Evolutionary conservation across 2,329 filamentous ascomycete genomes (phyloP).

Genomic region (Lasiodiplodia sp.): DNA sequence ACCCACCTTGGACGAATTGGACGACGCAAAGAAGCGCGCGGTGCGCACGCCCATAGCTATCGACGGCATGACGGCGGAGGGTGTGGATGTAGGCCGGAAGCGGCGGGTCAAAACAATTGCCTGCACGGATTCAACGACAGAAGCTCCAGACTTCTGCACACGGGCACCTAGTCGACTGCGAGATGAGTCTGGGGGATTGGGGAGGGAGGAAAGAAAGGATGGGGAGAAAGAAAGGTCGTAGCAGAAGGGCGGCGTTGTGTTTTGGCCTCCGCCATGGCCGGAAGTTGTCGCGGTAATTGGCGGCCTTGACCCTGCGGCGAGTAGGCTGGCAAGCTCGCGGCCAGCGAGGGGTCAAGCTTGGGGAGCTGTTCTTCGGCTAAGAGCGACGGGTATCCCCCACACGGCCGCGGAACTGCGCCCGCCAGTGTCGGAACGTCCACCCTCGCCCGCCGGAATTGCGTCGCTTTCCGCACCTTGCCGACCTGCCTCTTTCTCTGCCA

Average conservation of each 20-base stretch:
- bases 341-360: slow-evolving; percentile 1
- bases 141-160: neutral
- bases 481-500: neutral
- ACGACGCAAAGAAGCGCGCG: slow-evolving; percentile 22
- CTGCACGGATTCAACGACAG: neutral
- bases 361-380: slow-evolving; percentile 17
- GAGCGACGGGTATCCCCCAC: slow-evolving; percentile 25
- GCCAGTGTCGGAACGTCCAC: slow-evolving; percentile 24
- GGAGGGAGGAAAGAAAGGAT: neutral
- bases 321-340: neutral
- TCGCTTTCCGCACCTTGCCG: slow-evolving; percentile 10
- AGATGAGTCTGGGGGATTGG: neutral
- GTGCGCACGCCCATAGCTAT: slow-evolving; percentile 28
- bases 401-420: slow-evolving; percentile 21
- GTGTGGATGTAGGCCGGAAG: neutral
- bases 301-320: slow-evolving; percentile 1
- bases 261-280: slow-evolving; percentile 18
- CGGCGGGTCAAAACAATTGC: slow-evolving; percentile 7
- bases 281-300: slow-evolving; percentile 26
- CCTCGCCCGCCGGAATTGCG: neutral
- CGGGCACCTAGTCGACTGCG: neutral
- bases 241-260: slow-evolving; percentile 7
- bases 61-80: slow-evolving; percentile 20
- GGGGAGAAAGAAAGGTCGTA: neutral
- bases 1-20: slow-evolving; percentile 27